Evolutionary conservation across 1,284 basidiomycete genomes (phyloP).

Genomic region (Papiliotrema terrestris): DNA sequence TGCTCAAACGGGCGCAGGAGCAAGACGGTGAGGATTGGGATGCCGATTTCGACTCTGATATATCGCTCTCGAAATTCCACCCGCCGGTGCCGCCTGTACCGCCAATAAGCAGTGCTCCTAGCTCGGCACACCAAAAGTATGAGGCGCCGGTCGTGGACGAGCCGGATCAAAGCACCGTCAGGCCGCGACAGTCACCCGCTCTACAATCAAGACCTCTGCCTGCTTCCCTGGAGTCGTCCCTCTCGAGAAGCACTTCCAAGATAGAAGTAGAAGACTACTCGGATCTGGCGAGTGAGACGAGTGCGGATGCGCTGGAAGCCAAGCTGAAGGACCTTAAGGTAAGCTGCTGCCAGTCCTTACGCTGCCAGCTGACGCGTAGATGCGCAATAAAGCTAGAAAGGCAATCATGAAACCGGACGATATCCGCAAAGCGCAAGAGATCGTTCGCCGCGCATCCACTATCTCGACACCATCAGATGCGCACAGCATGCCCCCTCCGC

Average conservation of each 20-base stretch:
- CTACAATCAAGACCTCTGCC: neutral
- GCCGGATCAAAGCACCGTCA: slow-evolving; percentile 34
- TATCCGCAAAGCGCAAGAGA: slow-evolving; percentile 49
- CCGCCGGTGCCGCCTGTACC: slow-evolving; percentile 6
- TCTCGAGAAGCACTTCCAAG: neutral
- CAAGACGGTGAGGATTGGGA: slow-evolving; percentile 64
- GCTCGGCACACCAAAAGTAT: slow-evolving; percentile 5
- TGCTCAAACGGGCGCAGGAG: slow-evolving; percentile 34
- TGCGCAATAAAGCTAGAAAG: slow-evolving; percentile 63
- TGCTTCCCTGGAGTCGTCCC: slow-evolving; percentile 1
- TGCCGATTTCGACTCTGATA: slow-evolving; percentile 92
- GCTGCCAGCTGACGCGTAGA: slow-evolving; percentile 13
- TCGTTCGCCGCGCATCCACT: slow-evolving; percentile 54
- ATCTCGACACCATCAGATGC: neutral
- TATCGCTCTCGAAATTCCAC: slow-evolving; percentile 47
- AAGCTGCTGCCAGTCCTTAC: neutral
- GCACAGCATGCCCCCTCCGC: neutral
- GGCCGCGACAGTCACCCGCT: slow-evolving; percentile 23
- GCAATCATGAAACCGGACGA: slow-evolving; percentile 85
- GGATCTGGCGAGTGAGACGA: slow-evolving; percentile 71
- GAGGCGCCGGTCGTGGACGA: slow-evolving; percentile 17
- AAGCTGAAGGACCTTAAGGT: slow-evolving; percentile 81
- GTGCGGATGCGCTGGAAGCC: slow-evolving; percentile 60
- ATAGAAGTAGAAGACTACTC: slow-evolving; percentile 71
- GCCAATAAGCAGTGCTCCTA: neutral